Evolutionary conservation across 2,329 filamentous ascomycete genomes (phyloP), one percentile per base, ranked within the genome.

Genomic region (Beauveria rudraprayagi): DNA sequence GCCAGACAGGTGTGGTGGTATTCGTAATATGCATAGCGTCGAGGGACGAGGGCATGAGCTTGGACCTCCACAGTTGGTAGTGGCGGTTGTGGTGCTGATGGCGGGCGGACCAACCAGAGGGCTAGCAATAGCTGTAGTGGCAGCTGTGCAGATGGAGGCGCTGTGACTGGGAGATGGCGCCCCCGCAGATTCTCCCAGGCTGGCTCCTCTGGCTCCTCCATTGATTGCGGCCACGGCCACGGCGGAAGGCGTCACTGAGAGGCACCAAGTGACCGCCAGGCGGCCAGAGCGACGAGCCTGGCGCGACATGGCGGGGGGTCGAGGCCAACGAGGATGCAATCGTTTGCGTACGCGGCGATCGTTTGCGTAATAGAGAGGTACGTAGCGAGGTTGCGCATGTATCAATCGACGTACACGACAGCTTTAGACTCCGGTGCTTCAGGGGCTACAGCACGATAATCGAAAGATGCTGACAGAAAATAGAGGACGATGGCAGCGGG

Each of bases 241-340:
- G 14, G 47, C 34, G 26, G 48, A 55, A 48, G 58, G 58, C 51
- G 58, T 61, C 58, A 61, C 58, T 24, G 58, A 61, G 28, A 55
- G 50, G 51, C 51, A 50, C 58, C 51, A 61, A 22, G 41, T 26
- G 40, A 61, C 51, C 43, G 50, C 57, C 57, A 60, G 50, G 22
- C 57, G 57, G 22, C 50, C 50, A 44, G 57, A 60, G 37, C 44
- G 44, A 50, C 43, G 58, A 28, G 58, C 58, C 34, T 61, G 58
- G 43, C 58, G 51, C 51, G 51, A 61, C 58, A 61, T 61, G 58
- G 51, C 46, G 28, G 50, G 30, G 50, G 1, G 3, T 9, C 2
- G 50, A 34, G 28, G 28, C 5, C 1, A 34, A 41, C 6, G 50
- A 16, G 10, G 50, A 52, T n/a, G 50, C 7, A 14, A 7, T 14